These are phyloP conservation scores for Epichloe typhina DNA, from an alignment of 2,329 filamentous ascomycete genomes.

Conservation along the genomic window DNA sequence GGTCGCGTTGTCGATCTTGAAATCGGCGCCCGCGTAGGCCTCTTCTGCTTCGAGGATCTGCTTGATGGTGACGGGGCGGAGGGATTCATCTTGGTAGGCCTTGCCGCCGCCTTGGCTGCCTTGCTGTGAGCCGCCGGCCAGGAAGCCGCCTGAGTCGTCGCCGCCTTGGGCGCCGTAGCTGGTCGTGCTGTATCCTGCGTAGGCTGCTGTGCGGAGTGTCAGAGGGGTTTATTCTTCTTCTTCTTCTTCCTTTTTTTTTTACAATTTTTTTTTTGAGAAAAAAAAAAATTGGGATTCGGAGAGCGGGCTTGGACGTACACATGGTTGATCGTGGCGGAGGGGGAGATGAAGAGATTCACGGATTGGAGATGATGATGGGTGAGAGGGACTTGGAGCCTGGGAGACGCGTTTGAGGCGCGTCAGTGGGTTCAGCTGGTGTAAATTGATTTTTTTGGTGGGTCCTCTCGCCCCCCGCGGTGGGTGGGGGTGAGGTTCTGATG, in stretches of 20 bases:
- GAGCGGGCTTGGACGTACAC: constrained; percentile 16
- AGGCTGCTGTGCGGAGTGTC: constrained; percentile 27
- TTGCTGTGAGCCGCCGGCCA: constrained; percentile 45
- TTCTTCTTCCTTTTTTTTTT: too few relatives aligned
- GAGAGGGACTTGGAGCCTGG: not conserved
- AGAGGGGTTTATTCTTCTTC: not conserved
- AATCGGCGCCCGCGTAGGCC: constrained; percentile 58
- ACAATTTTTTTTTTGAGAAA: too few relatives aligned
- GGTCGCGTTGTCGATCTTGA: constrained; percentile 67
- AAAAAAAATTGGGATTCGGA: too few relatives aligned
- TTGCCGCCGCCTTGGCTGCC: constrained; percentile 40
- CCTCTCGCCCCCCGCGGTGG: too few relatives aligned
- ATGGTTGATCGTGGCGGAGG: constrained; percentile 13
- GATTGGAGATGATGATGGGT: not conserved
- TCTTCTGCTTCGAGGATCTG: constrained; percentile 77
- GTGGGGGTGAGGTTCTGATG: not conserved
- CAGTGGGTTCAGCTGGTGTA: constrained; percentile 6
- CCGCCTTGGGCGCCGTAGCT: constrained; percentile 41
- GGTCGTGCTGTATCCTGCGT: constrained; percentile 33
- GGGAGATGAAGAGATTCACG: constrained; percentile 1
- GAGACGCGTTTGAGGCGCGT: constrained; percentile 9
- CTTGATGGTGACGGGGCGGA: constrained; percentile 91
- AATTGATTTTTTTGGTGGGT: not conserved
- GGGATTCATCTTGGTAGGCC: constrained; percentile 65
- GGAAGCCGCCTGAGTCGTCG: constrained; percentile 49